Base-by-base conservation (phyloP, 2,329 filamentous ascomycete species). In the Gnomoniopsis smithogilvyi region DNA sequence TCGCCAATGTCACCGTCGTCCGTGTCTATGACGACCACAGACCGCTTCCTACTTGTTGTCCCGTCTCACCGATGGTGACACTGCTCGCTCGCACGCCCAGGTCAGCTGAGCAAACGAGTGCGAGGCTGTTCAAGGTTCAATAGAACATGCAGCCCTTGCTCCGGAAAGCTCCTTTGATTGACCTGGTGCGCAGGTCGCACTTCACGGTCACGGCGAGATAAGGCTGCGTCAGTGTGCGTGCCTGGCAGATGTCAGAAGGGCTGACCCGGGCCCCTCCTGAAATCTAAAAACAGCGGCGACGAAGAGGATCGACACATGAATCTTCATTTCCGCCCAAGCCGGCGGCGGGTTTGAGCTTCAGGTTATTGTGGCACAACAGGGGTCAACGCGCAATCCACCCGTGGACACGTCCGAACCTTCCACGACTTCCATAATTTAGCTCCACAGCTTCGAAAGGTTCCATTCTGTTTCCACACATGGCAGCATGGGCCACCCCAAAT, bases 371-470 rank as follows among this genome's bases (percentile, higher is more conserved):
- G 26, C 26, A 30, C 49, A 50, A 50, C 60, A 62, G 52, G 60
- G 60, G 54, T 58, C 49, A n/a, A 56, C 41, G 52, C 52, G 46
- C 43, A 33, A 21, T 43, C 26, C 14, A 11, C 3, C 26, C 26
- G 26, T 30, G 26, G 17, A 49, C 41, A 45, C 17, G 14, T 24
- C 19, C 45, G 19, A 43, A 34, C 19, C 54, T 56, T 56, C 54
- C 46, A 56, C 3, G 56, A 50, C 53, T 59, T 52, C 60, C 60
- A 60, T 56, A 48, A 45, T 53, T 30, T 45, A 46, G 60, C 48
- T 60, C 60, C 60, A 62, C 60, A 60, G 48, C 58, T 60, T 60
- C 58, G 53, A 60, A 56, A 52, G 57, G 52, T 62, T 62, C 60
- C 57, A 62, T 62, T 56, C 48, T 52, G 38, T 56, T 57, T 62